A percentile compares a stretch with the other conserved stretches of the same genome.
phyloP scores from a whole-genome alignment of 306 rosid species.

The Gleditsia sinensis region DNA sequence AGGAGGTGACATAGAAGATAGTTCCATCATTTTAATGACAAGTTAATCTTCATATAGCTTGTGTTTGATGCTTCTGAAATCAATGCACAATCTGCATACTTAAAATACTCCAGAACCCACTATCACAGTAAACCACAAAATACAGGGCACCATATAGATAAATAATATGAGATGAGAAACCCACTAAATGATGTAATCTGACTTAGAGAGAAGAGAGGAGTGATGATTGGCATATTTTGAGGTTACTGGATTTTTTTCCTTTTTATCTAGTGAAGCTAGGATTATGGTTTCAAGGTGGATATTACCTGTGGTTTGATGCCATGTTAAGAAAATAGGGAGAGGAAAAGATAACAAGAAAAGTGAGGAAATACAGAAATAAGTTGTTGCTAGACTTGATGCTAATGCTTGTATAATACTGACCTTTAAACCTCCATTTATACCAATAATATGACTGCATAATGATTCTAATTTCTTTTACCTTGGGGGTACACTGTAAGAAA shows the following conservation, averaged over 20 bases:
- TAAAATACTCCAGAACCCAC: not conserved
- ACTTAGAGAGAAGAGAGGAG: not conserved
- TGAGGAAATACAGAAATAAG: not conserved
- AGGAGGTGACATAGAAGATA: not conserved
- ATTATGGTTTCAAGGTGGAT: not conserved
- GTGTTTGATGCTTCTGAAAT: not conserved
- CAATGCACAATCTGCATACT: too few relatives aligned
- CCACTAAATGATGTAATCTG: not conserved
- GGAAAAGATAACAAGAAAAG: not conserved
- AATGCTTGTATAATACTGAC: not conserved
- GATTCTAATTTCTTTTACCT: not conserved
- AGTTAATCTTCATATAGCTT: not conserved
- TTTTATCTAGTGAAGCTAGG: not conserved
- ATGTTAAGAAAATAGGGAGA: not conserved
- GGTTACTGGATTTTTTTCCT: not conserved
- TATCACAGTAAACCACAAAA: not conserved
- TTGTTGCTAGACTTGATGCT: not conserved
- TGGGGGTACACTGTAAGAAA: not conserved
- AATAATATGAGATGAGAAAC: not conserved
- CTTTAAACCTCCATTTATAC: not conserved
- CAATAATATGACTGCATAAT: not conserved
- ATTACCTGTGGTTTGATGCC: not conserved
- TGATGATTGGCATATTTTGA: not conserved
- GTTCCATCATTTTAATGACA: not conserved
- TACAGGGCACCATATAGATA: not conserved